Evolutionary conservation across 371 early-diverging fungal species (phyloP).

Genomic region (Mortierella sp.): DNA sequence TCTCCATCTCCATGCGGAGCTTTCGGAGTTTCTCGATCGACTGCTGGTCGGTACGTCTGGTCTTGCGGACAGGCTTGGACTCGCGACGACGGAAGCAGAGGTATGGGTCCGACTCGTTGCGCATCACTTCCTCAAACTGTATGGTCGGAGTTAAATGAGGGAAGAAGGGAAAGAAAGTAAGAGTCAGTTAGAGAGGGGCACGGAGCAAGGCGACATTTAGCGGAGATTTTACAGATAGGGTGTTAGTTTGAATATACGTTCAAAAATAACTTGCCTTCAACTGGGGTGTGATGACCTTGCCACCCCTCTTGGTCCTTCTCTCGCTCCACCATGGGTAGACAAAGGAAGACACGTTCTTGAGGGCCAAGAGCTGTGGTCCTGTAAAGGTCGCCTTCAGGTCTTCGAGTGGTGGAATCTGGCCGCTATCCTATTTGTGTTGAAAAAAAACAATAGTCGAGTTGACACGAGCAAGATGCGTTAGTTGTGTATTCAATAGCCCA

Average conservation of each 20-base stretch:
- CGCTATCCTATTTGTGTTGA: constrained; percentile 55
- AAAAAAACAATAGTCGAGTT: not conserved
- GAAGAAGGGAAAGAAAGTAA: no score
- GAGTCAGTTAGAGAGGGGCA: not conserved
- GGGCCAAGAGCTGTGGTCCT: constrained; percentile 34
- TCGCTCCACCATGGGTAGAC: constrained; percentile 65
- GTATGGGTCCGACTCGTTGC: constrained; percentile 91
- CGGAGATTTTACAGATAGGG: not conserved
- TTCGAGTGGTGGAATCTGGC: constrained; percentile 61
- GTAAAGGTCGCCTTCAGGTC: constrained; percentile 56
- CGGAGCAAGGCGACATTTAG: not conserved
- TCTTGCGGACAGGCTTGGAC: constrained; percentile 88
- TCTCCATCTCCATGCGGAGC: constrained; percentile 85
- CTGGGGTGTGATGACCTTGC: constrained; percentile 72
- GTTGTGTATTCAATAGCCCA: not conserved
- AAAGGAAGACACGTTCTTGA: constrained; percentile 31
- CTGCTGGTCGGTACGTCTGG: constrained; percentile 90
- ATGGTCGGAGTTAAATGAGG: not conserved
- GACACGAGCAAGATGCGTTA: not conserved
- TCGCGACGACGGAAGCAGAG: constrained; percentile 98
- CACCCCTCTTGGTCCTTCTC: constrained; percentile 60
- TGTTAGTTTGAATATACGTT: not conserved
- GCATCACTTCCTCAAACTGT: constrained; percentile 73
- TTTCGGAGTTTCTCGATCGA: constrained; percentile 87
- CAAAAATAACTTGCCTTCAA: constrained; percentile 62